A percentile compares a stretch with the other conserved stretches of the same genome.
Conservation (phyloP, 2,329 filamentous ascomycete species). For the Coniella lustricola region DNA sequence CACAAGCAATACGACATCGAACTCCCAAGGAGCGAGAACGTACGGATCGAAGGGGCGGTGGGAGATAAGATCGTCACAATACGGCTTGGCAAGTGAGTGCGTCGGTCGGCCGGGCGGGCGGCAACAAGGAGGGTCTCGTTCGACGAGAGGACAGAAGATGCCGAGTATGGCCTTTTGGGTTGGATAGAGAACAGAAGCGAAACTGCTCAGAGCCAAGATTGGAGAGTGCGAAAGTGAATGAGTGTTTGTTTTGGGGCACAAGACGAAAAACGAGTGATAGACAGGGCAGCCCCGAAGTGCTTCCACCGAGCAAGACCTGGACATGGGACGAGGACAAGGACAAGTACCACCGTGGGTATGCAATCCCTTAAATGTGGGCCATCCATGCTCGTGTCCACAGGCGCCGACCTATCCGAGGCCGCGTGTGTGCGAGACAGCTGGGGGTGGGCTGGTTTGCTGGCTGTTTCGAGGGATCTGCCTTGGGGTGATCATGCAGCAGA, state of each 20-base stretch:
- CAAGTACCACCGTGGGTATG: background rate
- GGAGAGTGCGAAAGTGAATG: no score
- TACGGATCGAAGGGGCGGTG: background rate
- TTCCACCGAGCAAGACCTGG: no score
- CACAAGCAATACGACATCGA: background rate
- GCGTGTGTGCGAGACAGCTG: background rate
- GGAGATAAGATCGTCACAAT: no score
- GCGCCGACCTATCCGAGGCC: slow-evolving; percentile 1
- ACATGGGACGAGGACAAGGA: no score
- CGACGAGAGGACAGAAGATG: no score
- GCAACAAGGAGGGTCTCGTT: no score
- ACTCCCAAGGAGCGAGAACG: background rate
- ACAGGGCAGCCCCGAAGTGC: background rate
- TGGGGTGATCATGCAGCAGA: no score
- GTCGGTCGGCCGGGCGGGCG: no score
- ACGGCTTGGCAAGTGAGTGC: no score
- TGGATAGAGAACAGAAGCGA: no score
- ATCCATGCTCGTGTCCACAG: background rate
- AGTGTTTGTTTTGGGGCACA: background rate
- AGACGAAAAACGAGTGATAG: background rate
- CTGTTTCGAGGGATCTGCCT: background rate
- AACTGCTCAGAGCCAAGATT: no score
- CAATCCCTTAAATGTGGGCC: slow-evolving; percentile 9
- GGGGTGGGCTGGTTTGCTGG: background rate
- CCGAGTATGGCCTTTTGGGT: background rate